Percentiles rank a stretch among this genome's conserved stretches.
phyloP scores from a whole-genome alignment of 306 rosid species.

The Vigna angularis region DNA sequence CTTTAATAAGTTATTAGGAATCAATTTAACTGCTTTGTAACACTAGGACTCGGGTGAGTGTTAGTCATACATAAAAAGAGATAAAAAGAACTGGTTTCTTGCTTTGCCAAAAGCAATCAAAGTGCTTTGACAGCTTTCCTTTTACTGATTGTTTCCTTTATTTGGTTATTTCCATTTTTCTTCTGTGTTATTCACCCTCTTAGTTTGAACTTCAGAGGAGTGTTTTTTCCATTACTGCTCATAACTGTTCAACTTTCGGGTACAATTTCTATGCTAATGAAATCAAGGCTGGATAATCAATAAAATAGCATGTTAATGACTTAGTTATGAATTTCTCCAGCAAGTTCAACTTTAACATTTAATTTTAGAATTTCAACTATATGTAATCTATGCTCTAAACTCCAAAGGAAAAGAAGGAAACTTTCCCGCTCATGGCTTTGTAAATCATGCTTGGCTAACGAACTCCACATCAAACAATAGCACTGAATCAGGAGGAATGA shows the following conservation, averaged over 20 bases:
- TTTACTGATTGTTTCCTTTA: constrained; percentile 41
- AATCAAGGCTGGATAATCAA: constrained; percentile 13
- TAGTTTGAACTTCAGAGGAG: constrained; percentile 11
- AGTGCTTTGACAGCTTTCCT: constrained; percentile 57
- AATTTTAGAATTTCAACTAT: neutral
- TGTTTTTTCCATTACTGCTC: constrained; percentile 11
- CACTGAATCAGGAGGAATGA: constrained; percentile 88
- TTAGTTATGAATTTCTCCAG: neutral
- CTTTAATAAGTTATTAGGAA: constrained; percentile 37
- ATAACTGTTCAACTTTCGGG: constrained; percentile 17
- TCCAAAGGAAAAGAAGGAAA: constrained; percentile 30
- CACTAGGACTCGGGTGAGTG: constrained; percentile 34
- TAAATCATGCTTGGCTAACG: constrained; percentile 74
- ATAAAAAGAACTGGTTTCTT: constrained; percentile 30
- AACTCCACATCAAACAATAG: constrained; percentile 92
- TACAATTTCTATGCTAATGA: constrained; percentile 15
- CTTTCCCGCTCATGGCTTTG: neutral
- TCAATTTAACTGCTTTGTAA: constrained; percentile 38
- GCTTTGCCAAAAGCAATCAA: constrained; percentile 50
- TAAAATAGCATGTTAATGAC: constrained; percentile 5
- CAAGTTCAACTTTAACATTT: constrained; percentile 19
- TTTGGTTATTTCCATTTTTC: constrained; percentile 29
- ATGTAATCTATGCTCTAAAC: constrained; percentile 16
- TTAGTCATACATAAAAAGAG: constrained; percentile 34
- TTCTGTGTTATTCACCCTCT: neutral